Evolutionary conservation across 2,329 filamentous ascomycete genomes (phyloP).

Genomic region (Penicillium polonicum): DNA sequence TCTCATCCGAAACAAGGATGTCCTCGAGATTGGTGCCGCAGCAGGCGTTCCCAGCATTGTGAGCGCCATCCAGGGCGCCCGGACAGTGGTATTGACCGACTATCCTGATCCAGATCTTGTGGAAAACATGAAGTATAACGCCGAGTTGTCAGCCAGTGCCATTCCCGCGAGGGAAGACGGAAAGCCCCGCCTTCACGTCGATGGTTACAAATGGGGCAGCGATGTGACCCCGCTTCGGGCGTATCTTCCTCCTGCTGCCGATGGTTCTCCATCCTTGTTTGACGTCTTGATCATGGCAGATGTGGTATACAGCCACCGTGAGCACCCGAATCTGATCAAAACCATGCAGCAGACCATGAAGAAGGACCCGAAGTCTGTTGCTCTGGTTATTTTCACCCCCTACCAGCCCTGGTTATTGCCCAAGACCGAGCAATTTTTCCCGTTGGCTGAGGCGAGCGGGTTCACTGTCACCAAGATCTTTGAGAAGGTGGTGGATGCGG

Average conservation of each 20-base stretch:
- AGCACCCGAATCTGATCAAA: conserved; percentile 74
- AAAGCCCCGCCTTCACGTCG: conserved; percentile 51
- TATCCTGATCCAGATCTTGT: conserved; percentile 86
- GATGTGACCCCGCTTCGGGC: conserved; percentile 59
- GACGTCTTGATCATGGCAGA: conserved; percentile 85
- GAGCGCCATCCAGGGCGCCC: conserved; percentile 69
- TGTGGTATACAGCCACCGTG: conserved; percentile 84
- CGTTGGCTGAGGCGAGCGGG: conserved; percentile 66
- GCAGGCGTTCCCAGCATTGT: conserved; percentile 81
- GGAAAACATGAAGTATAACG: conserved; percentile 74
- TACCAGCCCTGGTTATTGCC: conserved; percentile 88
- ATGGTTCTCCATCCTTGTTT: conserved; percentile 62
- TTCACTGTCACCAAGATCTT: conserved; percentile 77
- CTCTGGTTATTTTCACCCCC: conserved; percentile 89
- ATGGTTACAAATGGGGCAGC: conserved; percentile 83
- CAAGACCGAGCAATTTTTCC: conserved; percentile 85
- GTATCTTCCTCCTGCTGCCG: conserved; percentile 55
- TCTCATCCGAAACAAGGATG: conserved; percentile 64
- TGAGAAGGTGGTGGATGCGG: conserved; percentile 77
- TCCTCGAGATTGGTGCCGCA: conserved; percentile 86
- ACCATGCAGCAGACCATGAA: conserved; percentile 69
- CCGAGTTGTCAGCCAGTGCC: conserved; percentile 55
- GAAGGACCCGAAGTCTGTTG: conserved; percentile 55
- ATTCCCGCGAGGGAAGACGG: conserved; percentile 35
- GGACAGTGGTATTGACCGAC: conserved; percentile 73